Evolutionary conservation across 192 early-diverging fungal genomes (phyloP).

Genomic region (Backusella tuberculispora): DNA sequence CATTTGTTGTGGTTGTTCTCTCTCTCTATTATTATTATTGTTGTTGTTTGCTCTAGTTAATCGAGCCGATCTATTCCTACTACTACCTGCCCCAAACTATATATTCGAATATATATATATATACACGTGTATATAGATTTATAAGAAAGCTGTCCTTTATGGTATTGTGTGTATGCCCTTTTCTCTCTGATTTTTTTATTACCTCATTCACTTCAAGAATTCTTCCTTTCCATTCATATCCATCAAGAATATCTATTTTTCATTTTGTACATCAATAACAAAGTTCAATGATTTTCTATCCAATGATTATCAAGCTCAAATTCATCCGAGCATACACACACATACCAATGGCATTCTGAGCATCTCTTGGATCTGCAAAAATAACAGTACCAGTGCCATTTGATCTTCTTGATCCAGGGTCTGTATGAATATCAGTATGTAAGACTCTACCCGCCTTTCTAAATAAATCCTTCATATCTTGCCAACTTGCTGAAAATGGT

Average conservation of each 20-base stretch:
- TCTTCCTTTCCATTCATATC: constrained; percentile 79
- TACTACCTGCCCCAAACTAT: not conserved
- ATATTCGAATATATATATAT: too few relatives aligned
- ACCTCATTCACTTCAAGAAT: constrained; percentile 80
- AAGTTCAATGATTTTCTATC: not conserved
- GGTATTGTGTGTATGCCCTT: too few relatives aligned
- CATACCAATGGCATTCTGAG: constrained; percentile 74
- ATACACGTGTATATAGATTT: too few relatives aligned
- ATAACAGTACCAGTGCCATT: constrained; percentile 79
- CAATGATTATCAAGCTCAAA: too few relatives aligned
- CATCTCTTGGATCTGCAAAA: constrained; percentile 72
- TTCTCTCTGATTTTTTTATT: not conserved
- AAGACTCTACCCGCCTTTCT: constrained; percentile 70
- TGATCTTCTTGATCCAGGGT: constrained; percentile 60
- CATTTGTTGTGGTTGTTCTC: not conserved
- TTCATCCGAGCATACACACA: not conserved
- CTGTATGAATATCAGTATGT: constrained; percentile 71
- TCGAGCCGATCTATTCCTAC: not conserved
- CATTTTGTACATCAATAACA: not conserved
- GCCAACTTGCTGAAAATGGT: constrained; percentile 80
- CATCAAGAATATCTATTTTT: constrained; percentile 73
- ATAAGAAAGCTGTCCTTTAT: too few relatives aligned
- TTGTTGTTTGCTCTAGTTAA: not conserved
- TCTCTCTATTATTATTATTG: not conserved
- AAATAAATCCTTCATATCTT: constrained; percentile 89